Conservation (phyloP, 148 eudicot genomes). For the Spergularia bocconei region DNA sequence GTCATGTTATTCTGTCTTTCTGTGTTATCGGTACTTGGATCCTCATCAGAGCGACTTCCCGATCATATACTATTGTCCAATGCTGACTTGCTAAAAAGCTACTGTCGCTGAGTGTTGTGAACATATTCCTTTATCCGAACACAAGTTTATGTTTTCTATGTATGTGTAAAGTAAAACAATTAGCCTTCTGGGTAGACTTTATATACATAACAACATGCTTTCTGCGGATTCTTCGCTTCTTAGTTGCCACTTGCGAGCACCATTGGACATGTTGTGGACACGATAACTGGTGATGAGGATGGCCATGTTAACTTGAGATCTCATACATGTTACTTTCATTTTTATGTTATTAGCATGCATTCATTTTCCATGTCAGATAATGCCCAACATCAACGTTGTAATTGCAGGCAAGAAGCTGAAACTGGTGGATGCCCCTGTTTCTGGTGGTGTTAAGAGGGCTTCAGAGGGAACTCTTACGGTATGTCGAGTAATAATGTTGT, state of each 20-base stretch:
- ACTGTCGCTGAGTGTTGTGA: not conserved
- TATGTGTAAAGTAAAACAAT: not conserved
- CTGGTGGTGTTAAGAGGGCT: constrained; percentile 96
- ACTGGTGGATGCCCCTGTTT: constrained; percentile 97
- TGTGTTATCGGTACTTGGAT: too few relatives aligned
- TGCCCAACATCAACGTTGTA: constrained; percentile 21
- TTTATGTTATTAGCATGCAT: not conserved
- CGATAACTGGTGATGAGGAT: constrained; percentile 8
- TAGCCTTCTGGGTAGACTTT: not conserved
- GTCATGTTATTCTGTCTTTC: too few relatives aligned
- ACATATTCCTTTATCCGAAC: not conserved
- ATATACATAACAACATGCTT: not conserved
- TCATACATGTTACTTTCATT: not conserved
- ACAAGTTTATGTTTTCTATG: not conserved
- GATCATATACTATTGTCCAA: too few relatives aligned
- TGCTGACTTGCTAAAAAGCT: not conserved
- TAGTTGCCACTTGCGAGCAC: not conserved
- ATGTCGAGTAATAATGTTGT: constrained; percentile 23
- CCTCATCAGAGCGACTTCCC: too few relatives aligned
- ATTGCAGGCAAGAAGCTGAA: constrained; percentile 66
- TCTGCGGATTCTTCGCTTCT: not conserved
- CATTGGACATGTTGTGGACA: not conserved
- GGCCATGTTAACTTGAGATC: not conserved
- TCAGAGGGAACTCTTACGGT: constrained; percentile 89
- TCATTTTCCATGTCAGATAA: constrained; percentile 10